Evolutionary conservation across 331 rosid species (phyloP).

Genomic region (Acacia concinna): DNA sequence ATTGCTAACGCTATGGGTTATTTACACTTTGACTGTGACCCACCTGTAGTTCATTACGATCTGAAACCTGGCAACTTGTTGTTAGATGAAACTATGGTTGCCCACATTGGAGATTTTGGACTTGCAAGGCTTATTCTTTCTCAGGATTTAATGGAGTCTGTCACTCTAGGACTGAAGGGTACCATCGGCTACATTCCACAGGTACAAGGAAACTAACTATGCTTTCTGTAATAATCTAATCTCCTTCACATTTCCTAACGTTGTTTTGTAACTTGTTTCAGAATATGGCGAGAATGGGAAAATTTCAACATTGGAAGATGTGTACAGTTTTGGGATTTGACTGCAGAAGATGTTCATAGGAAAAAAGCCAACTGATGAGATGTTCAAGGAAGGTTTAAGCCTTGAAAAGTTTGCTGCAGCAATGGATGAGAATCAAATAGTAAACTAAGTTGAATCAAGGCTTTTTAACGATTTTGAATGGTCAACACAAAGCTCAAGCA

Average conservation of each 20-base stretch:
- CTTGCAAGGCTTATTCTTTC: slow-evolving; percentile 50
- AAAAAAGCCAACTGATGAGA: slow-evolving; percentile 46
- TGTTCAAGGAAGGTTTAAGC: slow-evolving; percentile 43
- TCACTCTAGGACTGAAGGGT: slow-evolving; percentile 46
- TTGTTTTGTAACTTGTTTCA: slow-evolving; percentile 21
- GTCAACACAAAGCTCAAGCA: slow-evolving; percentile 13
- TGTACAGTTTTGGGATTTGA: slow-evolving; percentile 48
- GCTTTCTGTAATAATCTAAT: background rate
- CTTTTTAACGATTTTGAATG: slow-evolving; percentile 26
- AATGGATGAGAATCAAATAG: slow-evolving; percentile 29
- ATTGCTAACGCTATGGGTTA: slow-evolving; percentile 51
- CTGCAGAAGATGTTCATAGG: slow-evolving; percentile 42
- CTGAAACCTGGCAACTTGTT: slow-evolving; percentile 51
- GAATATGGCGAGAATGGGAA: slow-evolving; percentile 43
- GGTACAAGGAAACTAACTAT: slow-evolving; percentile 29
- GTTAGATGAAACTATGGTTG: slow-evolving; percentile 49
- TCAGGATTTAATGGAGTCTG: slow-evolving; percentile 27
- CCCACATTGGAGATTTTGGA: slow-evolving; percentile 61
- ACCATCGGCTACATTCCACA: slow-evolving; percentile 56
- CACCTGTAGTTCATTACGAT: slow-evolving; percentile 50
- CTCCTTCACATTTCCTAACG: background rate
- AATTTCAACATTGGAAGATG: slow-evolving; percentile 46
- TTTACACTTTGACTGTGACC: slow-evolving; percentile 49
- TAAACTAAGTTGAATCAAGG: slow-evolving; percentile 27
- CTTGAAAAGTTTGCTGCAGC: slow-evolving; percentile 30